phyloP scores from a whole-genome alignment of 2,329 filamentous ascomycete species.

The Diplocarpon rosae region DNA sequence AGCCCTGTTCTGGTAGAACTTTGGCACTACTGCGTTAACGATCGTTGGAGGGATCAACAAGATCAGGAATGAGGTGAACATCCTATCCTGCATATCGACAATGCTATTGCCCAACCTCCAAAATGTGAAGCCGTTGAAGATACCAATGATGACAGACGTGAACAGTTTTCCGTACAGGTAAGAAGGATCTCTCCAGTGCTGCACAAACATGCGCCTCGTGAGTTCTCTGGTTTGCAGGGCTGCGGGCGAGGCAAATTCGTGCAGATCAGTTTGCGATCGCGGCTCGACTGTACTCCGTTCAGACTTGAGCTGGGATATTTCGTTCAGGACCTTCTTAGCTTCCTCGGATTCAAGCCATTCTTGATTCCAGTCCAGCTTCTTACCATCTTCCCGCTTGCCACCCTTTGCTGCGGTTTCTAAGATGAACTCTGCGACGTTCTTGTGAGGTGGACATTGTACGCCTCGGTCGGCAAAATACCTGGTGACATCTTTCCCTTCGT shows the following conservation, averaged over 20 bases:
- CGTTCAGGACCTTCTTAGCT: constrained; percentile 44
- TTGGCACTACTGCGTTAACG: constrained; percentile 64
- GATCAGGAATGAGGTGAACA: constrained; percentile 62
- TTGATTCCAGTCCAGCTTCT: constrained; percentile 58
- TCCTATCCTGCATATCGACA: constrained; percentile 62
- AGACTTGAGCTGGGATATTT: constrained; percentile 43
- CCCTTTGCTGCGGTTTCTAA: constrained; percentile 53
- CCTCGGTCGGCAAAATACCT: constrained; percentile 59
- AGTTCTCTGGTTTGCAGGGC: constrained; percentile 52
- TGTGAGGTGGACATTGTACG: constrained; percentile 52
- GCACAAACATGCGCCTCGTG: constrained; percentile 57
- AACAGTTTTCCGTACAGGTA: constrained; percentile 73
- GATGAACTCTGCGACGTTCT: constrained; percentile 57
- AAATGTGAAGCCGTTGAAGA: constrained; percentile 75
- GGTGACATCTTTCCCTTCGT: constrained; percentile 52
- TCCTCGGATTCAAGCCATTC: constrained; percentile 60
- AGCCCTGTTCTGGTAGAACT: constrained; percentile 62
- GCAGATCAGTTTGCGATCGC: constrained; percentile 29
- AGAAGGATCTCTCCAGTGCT: constrained; percentile 66
- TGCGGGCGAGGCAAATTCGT: constrained; percentile 57
- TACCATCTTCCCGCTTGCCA: constrained; percentile 40
- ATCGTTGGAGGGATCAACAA: constrained; percentile 55
- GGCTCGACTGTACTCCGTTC: constrained; percentile 29
- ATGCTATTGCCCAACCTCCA: constrained; percentile 55
- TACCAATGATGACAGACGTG: constrained; percentile 56